Percentiles rank a stretch among this genome's conserved stretches.
phyloP scores from a whole-genome alignment of 768 basidiomycete genomes.

The Amanita pseudoporphyria region DNA sequence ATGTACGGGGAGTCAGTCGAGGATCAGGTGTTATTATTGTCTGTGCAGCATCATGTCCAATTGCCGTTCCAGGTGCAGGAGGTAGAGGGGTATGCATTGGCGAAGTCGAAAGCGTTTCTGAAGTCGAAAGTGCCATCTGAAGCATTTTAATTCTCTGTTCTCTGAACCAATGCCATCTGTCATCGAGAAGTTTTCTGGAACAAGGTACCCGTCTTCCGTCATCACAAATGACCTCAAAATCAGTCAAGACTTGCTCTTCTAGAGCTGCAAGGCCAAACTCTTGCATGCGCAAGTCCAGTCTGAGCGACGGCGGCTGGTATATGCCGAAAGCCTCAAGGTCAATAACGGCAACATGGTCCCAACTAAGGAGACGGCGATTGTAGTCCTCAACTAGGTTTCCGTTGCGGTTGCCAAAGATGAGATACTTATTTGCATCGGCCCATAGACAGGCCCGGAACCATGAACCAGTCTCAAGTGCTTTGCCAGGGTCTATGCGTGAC shows the following conservation, averaged over 20 bases:
- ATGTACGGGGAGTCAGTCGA: conserved; percentile 66
- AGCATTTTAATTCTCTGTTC: conserved; percentile 54
- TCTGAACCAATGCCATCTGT: conserved; percentile 95
- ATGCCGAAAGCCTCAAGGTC: conserved; percentile 95
- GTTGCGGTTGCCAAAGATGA: conserved; percentile 85
- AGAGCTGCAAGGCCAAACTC: conserved; percentile 77
- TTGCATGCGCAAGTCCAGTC: conserved; percentile 64
- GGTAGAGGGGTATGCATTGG: conserved; percentile 56
- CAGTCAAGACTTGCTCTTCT: conserved; percentile 72
- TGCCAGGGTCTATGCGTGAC: conserved; percentile 84
- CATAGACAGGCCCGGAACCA: conserved; percentile 94
- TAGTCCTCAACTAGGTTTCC: conserved; percentile 90
- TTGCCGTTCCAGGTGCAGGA: conserved; percentile 41
- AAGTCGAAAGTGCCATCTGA: conserved; percentile 42
- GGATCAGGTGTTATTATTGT: conserved; percentile 40
- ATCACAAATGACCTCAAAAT: conserved; percentile 90
- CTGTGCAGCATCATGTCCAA: conserved; percentile 21
- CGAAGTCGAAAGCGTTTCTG: conserved; percentile 51
- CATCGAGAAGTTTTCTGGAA: conserved; percentile 76
- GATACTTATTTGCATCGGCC: conserved; percentile 74
- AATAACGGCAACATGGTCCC: conserved; percentile 87
- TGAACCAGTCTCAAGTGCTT: conserved; percentile 76
- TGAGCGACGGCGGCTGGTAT: conserved; percentile 74
- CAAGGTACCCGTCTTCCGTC: conserved; percentile 79
- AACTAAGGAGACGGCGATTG: conserved; percentile 81